Conservation (phyloP, 805 yeast species). For the Lachancea cidri region DNA sequence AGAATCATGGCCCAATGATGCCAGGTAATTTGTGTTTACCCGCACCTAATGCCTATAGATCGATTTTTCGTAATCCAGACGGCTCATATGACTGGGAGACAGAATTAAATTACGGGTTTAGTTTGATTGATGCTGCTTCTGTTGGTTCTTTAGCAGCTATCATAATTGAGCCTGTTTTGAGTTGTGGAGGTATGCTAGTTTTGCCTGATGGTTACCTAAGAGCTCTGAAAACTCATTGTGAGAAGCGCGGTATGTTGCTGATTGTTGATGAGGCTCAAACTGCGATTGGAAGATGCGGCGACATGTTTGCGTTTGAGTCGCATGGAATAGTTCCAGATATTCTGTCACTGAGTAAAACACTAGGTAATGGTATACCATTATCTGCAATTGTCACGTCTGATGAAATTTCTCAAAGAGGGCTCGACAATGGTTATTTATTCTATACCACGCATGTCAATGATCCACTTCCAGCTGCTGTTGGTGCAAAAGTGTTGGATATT, state of each 20-base stretch:
- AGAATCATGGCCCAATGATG: slow-evolving; percentile 26
- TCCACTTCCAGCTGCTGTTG: slow-evolving; percentile 31
- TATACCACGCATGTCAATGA: slow-evolving; percentile 31
- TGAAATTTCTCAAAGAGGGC: slow-evolving; percentile 21
- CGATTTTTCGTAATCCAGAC: slow-evolving; percentile 24
- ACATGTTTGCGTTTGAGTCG: slow-evolving; percentile 37
- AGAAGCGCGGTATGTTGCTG: slow-evolving; percentile 41
- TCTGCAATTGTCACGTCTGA: slow-evolving; percentile 29
- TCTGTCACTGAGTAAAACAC: slow-evolving; percentile 29
- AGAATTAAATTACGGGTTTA: slow-evolving; percentile 26
- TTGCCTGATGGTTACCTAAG: slow-evolving; percentile 32
- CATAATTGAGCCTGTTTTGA: slow-evolving; percentile 47
- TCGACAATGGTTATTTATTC: slow-evolving; percentile 20
- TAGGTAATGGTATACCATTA: slow-evolving; percentile 33
- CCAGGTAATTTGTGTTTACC: slow-evolving; percentile 27
- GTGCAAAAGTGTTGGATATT: slow-evolving; percentile 28
- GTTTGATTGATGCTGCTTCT: slow-evolving; percentile 24
- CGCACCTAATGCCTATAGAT: slow-evolving; percentile 26
- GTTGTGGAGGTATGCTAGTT: slow-evolving; percentile 49
- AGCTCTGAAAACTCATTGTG: slow-evolving; percentile 25
- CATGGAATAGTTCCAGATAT: slow-evolving; percentile 33
- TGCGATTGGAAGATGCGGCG: slow-evolving; percentile 51
- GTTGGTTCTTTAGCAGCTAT: slow-evolving; percentile 45
- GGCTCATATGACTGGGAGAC: slow-evolving; percentile 30
- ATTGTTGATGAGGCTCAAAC: slow-evolving; percentile 54